phyloP scores from a whole-genome alignment of 208 protist genomes.

The Naegleria lovaniensis region DNA sequence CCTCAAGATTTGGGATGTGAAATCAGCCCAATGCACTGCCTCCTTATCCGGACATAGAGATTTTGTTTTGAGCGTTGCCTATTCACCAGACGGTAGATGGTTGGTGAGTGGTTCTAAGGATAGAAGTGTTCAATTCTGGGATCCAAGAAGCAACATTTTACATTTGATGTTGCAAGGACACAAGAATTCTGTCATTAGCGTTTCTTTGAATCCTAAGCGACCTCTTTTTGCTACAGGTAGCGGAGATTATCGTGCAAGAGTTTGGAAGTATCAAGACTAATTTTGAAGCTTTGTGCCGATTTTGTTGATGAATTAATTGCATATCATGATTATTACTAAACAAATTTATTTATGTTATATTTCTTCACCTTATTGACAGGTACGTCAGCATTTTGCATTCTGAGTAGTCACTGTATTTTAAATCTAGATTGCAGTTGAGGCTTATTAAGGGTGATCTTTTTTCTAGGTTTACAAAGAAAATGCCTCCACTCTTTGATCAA shows the following conservation, averaged over 20 bases:
- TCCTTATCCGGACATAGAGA: constrained; percentile 12
- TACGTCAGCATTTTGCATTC: too few relatives aligned
- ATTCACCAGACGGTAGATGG: constrained; percentile 19
- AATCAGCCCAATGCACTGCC: background rate
- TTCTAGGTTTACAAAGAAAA: too few relatives aligned
- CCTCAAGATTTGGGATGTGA: constrained; percentile 39
- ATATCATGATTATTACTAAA: background rate
- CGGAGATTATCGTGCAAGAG: constrained; percentile 36
- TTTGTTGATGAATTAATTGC: background rate
- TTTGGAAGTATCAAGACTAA: constrained; percentile 34
- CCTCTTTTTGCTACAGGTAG: constrained; percentile 37
- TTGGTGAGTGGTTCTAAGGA: constrained; percentile 31
- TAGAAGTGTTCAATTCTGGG: constrained; percentile 64
- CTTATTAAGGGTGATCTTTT: too few relatives aligned
- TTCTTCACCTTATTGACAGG: too few relatives aligned
- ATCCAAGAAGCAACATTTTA: constrained; percentile 36
- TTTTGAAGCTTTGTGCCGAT: background rate
- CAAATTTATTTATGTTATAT: background rate
- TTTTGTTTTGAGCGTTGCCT: constrained; percentile 21
- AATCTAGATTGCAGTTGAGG: too few relatives aligned
- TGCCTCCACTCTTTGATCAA: too few relatives aligned
- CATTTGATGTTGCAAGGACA: constrained; percentile 35
- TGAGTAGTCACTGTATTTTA: too few relatives aligned
- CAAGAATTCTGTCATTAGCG: constrained; percentile 36
- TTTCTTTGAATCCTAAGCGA: constrained; percentile 30